A percentile compares a stretch with the other conserved stretches of the same genome.
Evolutionary conservation across 1,139 yeast species (phyloP).

Genomic region (Nakaseomyces nivariensis): DNA sequence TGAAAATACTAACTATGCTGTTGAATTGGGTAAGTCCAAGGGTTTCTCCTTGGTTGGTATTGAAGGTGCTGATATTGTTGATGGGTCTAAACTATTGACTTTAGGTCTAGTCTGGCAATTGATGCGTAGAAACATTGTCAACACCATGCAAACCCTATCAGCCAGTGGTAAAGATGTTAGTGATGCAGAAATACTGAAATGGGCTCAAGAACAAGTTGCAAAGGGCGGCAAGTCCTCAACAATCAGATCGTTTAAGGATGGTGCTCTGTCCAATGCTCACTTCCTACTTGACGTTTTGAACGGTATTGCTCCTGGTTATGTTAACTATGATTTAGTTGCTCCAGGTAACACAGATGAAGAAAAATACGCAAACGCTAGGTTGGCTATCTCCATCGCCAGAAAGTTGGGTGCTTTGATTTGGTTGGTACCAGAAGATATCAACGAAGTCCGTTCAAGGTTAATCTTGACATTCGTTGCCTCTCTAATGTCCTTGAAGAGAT

Average conservation of each 20-base stretch:
- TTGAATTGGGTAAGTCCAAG: conserved; percentile 87
- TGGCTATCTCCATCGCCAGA: conserved; percentile 97
- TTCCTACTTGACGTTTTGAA: conserved; percentile 83
- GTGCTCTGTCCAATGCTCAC: conserved; percentile 62
- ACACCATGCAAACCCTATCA: conserved; percentile 67
- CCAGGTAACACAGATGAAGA: conserved; percentile 76
- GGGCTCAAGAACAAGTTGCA: conserved; percentile 83
- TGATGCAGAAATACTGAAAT: conserved; percentile 77
- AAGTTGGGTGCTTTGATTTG: conserved; percentile 95
- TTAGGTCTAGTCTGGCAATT: conserved; percentile 98
- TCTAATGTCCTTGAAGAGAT: conserved; percentile 54
- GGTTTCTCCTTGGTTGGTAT: conserved; percentile 92
- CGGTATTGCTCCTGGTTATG: conserved; percentile 95
- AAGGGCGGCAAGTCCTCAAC: conserved; percentile 71
- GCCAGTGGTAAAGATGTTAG: conserved; percentile 64
- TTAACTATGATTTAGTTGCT: conserved; percentile 84
- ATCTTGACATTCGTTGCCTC: conserved; percentile 92
- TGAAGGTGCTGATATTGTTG: conserved; percentile 95
- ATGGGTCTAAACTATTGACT: conserved; percentile 82
- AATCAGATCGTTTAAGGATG: conserved; percentile 79
- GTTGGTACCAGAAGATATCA: conserved; percentile 98
- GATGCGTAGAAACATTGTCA: conserved; percentile 90
- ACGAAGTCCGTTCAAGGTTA: conserved; percentile 88
- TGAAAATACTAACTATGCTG: conserved; percentile 94
- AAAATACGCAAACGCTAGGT: conserved; percentile 84